Evolutionary conservation across 495 filamentous ascomycete genomes (phyloP), one percentile per base, ranked within the genome.

Genomic region (Chaetomidium leptoderma): DNA sequence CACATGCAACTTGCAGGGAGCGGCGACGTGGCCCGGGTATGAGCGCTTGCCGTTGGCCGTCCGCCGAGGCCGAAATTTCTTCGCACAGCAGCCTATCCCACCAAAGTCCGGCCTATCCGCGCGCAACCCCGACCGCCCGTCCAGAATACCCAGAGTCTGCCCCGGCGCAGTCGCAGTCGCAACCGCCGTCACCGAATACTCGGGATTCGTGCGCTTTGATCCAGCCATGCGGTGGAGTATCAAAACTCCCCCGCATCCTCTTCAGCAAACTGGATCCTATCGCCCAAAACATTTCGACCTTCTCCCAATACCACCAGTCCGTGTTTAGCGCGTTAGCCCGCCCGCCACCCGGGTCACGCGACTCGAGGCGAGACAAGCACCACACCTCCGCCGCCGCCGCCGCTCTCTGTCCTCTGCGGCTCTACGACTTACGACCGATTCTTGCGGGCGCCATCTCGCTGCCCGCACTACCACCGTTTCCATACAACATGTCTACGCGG

Each of bases 361-460:
- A 70, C 57, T 78, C 78, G 56, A 72, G 77, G 65, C 75, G 73
- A 68, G 76, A 81, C 59, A 76, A 64, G 55, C 71, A 78, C 67
- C 60, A 76, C 58, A 64, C 70, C 63, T 75, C 73, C 47, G 36
- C 66, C 47, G 63, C 70, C 63, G 75, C 73, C 47, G 36, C 66
- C 47, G 46, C 69, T 44, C 65, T 69, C 62, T 78, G 74, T 70
- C 75, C 79, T 48, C 66, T 78, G 53, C 72, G 66, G 57, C 68
- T 72, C 51, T 62, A 67, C 67, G 64, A 73, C 46, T 57, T 79
- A 48, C 72, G 70, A 55, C 79, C 76, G n/a, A 68, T 78, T 40
- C 55, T 84, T 40, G 70, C 71, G 48, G 86, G 85, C 60, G 66
- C 74, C 49, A 72, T 85, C 63, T 54, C 63, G 55, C 64, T 69